phyloP scores from a whole-genome alignment of 2,329 filamentous ascomycete species.

The Macrophomina pseudophaseolina region DNA sequence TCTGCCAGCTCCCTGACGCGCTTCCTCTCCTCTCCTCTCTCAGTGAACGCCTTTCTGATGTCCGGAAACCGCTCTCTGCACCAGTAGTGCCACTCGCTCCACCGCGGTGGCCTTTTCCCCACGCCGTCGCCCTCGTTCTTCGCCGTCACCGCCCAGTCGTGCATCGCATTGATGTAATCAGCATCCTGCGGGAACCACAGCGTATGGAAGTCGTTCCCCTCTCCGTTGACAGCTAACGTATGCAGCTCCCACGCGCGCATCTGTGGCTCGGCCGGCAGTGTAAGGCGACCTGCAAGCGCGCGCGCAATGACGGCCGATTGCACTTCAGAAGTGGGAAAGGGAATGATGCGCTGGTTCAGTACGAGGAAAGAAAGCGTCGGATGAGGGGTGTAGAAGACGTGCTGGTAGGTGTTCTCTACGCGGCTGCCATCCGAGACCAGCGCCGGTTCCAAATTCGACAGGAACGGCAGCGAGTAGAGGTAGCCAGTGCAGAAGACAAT shows the following conservation, averaged over 20 bases:
- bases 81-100: slow-evolving; percentile 76
- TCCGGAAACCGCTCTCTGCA: slow-evolving; percentile 69
- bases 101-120: slow-evolving; percentile 72
- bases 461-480: slow-evolving; percentile 81
- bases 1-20: slow-evolving; percentile 70
- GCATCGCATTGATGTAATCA: slow-evolving; percentile 70
- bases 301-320: slow-evolving; percentile 79
- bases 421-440: slow-evolving; percentile 72
- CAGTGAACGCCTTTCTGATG: slow-evolving; percentile 74
- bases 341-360: slow-evolving; percentile 83
- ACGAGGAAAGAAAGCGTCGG: slow-evolving; percentile 80
- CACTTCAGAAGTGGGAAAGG: slow-evolving; percentile 79
- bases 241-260: slow-evolving; percentile 73
- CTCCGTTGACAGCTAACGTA: slow-evolving; percentile 50
- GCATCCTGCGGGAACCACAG: slow-evolving; percentile 67
- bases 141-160: slow-evolving; percentile 64
- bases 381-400: slow-evolving; percentile 75
- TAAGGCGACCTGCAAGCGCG: slow-evolving; percentile 73
- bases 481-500: slow-evolving; percentile 91
- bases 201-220: slow-evolving; percentile 59
- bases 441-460: slow-evolving; percentile 52
- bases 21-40: slow-evolving; percentile 61
- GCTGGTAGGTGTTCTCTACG: slow-evolving; percentile 75
- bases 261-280: slow-evolving; percentile 64
- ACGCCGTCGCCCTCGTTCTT: slow-evolving; percentile 47